These are phyloP conservation scores for Pseudonectria buxi DNA, from an alignment of 2,329 filamentous ascomycete species.

Conservation along the genomic window DNA sequence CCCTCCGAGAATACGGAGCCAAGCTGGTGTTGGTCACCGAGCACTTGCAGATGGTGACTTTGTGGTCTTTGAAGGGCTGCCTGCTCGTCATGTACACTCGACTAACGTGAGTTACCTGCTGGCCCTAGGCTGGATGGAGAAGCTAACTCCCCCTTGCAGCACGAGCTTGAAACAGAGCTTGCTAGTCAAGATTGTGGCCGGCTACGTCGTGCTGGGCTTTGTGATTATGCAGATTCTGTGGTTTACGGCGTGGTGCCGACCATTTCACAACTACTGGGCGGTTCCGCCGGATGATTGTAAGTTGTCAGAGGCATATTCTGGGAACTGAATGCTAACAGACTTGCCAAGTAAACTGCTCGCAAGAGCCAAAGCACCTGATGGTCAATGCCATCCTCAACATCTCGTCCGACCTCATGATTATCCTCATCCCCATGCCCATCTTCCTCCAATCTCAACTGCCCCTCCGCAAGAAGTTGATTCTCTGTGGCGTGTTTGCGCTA, in stretches of 20 bases:
- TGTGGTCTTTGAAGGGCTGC: constrained; percentile 47
- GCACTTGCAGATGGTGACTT: constrained; percentile 51
- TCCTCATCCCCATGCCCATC: constrained; percentile 47
- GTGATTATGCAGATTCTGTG: constrained; percentile 44
- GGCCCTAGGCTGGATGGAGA: rapidly evolving
- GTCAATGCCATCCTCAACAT: constrained; percentile 53
- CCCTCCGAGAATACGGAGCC: constrained; percentile 42
- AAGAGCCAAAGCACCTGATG: constrained; percentile 48
- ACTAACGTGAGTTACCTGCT: constrained; percentile 33
- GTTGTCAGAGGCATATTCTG: constrained; percentile 2
- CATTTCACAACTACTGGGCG: constrained; percentile 41
- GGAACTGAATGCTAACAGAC: background rate
- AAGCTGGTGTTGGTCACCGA: constrained; percentile 57
- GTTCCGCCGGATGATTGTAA: constrained; percentile 41
- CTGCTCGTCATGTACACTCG: constrained; percentile 48
- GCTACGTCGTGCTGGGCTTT: constrained; percentile 36
- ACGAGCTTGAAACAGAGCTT: constrained; percentile 36
- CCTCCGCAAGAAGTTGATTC: constrained; percentile 42
- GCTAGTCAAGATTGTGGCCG: constrained; percentile 37
- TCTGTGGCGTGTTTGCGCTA: constrained; percentile 39
- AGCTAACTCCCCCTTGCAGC: constrained; percentile 12
- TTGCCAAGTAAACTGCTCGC: constrained; percentile 35
- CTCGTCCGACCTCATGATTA: constrained; percentile 51
- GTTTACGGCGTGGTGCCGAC: constrained; percentile 44
- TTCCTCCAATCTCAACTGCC: constrained; percentile 42